phyloP scores from a whole-genome alignment of 2,329 filamentous ascomycete genomes.

The Botrytis hyacinthi region DNA sequence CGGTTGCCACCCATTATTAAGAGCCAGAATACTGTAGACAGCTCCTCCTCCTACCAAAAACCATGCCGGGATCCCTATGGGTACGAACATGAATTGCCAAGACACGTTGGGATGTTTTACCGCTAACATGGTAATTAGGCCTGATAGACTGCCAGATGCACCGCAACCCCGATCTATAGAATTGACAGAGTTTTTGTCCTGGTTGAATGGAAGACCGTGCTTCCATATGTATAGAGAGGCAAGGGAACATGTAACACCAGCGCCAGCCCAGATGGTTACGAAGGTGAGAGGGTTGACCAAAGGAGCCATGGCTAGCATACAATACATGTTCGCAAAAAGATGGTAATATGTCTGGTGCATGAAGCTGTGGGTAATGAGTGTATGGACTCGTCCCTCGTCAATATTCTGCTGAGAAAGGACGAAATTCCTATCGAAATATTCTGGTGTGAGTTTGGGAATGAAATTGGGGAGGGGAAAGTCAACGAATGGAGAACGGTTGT shows the following conservation, averaged over 20 bases:
- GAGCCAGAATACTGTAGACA: slow-evolving; percentile 7
- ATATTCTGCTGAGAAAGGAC: slow-evolving; percentile 10
- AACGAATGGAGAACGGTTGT: slow-evolving; percentile 9
- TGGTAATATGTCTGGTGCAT: background rate
- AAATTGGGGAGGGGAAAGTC: background rate
- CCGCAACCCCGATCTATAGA: background rate
- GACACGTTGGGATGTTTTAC: background rate
- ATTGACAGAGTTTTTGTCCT: background rate
- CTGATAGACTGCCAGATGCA: slow-evolving; percentile 15
- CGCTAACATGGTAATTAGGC: background rate
- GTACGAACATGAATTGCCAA: background rate
- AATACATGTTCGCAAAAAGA: slow-evolving; percentile 13
- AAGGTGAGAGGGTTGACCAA: background rate
- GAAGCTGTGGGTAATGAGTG: slow-evolving; percentile 10
- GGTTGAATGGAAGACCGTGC: background rate
- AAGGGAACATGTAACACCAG: slow-evolving; percentile 7
- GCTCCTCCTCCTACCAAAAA: background rate
- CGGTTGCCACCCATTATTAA: slow-evolving; percentile 9
- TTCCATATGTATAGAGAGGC: slow-evolving; percentile 9
- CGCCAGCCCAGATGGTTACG: slow-evolving; percentile 9
- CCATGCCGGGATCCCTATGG: slow-evolving; percentile 1
- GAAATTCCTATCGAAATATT: background rate
- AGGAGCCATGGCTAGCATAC: background rate
- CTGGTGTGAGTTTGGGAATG: background rate
- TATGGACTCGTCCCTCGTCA: slow-evolving; percentile 9